Evolutionary conservation across 192 early-diverging fungal species (phyloP).

Genomic region (Backusella tuberculispora): DNA sequence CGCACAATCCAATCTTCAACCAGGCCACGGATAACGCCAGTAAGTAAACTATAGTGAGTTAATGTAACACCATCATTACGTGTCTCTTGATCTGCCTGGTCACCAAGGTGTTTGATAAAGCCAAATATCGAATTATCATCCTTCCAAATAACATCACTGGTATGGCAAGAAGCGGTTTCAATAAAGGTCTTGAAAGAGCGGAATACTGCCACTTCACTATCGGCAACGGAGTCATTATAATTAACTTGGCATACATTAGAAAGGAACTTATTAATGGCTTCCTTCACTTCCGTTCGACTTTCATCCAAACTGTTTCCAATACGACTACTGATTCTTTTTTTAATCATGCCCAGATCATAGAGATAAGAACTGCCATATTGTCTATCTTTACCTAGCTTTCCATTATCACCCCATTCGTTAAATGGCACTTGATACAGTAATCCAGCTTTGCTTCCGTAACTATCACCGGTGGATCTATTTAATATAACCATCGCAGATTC

Average conservation of each 20-base stretch:
- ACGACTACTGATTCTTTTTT: conserved; percentile 7
- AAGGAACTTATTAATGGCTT: conserved; percentile 12
- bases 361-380: conserved; percentile 43
- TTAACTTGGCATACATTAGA: conserved; percentile 24
- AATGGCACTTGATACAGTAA: not conserved
- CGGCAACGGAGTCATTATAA: conserved; percentile 34
- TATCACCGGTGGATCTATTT: not conserved
- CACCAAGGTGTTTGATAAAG: conserved; percentile 12
- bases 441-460: not conserved
- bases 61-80: conserved; percentile 10
- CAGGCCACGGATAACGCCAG: conserved; percentile 27
- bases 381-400: conserved; percentile 29
- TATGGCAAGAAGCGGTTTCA: conserved; percentile 29
- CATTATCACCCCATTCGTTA: conserved; percentile 30
- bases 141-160: conserved; percentile 28
- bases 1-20: conserved; percentile 34
- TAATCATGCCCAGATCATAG: conserved; percentile 36
- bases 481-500: not conserved
- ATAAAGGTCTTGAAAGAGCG: conserved; percentile 41
- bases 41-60: conserved; percentile 10
- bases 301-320: not conserved
- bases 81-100: not conserved
- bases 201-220: conserved; percentile 38
- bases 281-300: not conserved
- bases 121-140: not conserved